Evolutionary conservation across 305 asterid genomes (phyloP), one percentile per base, ranked within the genome.

Genomic region (Ajuga reptans): DNA sequence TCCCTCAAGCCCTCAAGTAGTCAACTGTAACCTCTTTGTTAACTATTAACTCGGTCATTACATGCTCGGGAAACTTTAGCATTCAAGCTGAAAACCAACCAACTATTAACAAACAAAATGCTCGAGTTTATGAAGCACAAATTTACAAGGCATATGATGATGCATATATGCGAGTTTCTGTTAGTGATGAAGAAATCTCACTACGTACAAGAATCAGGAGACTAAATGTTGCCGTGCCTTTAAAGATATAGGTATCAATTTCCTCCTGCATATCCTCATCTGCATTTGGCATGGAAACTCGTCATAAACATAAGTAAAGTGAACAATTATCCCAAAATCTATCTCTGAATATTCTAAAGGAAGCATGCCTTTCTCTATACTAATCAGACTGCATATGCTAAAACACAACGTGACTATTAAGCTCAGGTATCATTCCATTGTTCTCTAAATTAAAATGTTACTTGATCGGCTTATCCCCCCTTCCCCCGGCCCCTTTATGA

Each of bases 261-360:
- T 91, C 96, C 81, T 72, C 82, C 78, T 89, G 96, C 99, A 91
- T 91, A 31, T 87, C 96, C 5, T 83, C 87, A 56, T 91, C 99
- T 92, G 90, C 82, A 85, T 64, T 68, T 58, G 55, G 45, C 75
- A 69, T 62, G 75, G 50, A 45, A 21, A 72, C 36, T 17, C 69
- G 59, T 79, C 58, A 79, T 76, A 69, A 56, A 71, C 43, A 68
- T 12, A 68, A 17, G 36, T 33, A 66, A 72, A 70, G 62, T 51
- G 51, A 42, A 21, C 62, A 17, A 15, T 17, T 18, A 18, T 33
- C 61, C 43, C 66, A 7, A 17, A 4, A 39, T 21, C 17, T 27
- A 57, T 55, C 47, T 24, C 7, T 16, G 50, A 16, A 16, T 36
- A 66, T 57, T 31, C 27, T 7, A 15, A 24, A 66, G 3, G 8